Conservation (phyloP, 2,329 filamentous ascomycete genomes). For the Diaporthe eres region DNA sequence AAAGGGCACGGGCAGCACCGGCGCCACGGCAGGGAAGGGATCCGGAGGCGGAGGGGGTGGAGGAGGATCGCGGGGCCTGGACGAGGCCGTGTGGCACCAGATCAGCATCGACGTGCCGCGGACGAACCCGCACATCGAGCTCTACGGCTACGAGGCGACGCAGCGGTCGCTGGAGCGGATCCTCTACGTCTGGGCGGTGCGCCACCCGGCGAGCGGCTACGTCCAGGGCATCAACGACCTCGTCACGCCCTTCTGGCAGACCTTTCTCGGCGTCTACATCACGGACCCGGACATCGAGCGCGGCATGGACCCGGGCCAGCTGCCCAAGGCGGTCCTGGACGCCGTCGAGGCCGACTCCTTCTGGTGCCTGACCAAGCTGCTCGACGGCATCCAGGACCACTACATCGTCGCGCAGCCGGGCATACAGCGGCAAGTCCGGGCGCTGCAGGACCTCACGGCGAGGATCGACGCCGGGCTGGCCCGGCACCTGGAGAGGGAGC, state of each 20-base stretch:
- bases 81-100: slow-evolving; percentile 99
- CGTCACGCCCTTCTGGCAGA: slow-evolving; percentile 98
- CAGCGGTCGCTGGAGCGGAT: slow-evolving; percentile 95
- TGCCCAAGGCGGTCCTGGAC: slow-evolving; percentile 91
- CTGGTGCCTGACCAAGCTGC: slow-evolving; percentile 96
- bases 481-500: slow-evolving; percentile 89
- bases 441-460: slow-evolving; percentile 89
- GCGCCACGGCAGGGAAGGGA: slow-evolving; percentile 43
- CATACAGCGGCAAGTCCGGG: slow-evolving; percentile 93
- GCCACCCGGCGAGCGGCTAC: slow-evolving; percentile 96
- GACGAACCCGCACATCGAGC: slow-evolving; percentile 94
- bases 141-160: slow-evolving; percentile 96
- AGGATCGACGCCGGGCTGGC: slow-evolving; percentile 88
- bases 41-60: neutral
- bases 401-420: slow-evolving; percentile 98
- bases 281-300: slow-evolving; percentile 93
- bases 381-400: slow-evolving; percentile 99
- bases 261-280: slow-evolving; percentile 94
- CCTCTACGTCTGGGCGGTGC: slow-evolving; percentile 96
- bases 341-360: slow-evolving; percentile 98
- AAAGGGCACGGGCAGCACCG: slow-evolving; percentile 65
- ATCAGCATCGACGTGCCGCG: slow-evolving; percentile 98
- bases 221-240: slow-evolving; percentile 99
- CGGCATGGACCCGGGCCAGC: slow-evolving; percentile 96
- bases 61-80: slow-evolving; percentile 72